Base-by-base conservation (phyloP, 1,284 basidiomycete species). In the Moniliophthora roreri region DNA sequence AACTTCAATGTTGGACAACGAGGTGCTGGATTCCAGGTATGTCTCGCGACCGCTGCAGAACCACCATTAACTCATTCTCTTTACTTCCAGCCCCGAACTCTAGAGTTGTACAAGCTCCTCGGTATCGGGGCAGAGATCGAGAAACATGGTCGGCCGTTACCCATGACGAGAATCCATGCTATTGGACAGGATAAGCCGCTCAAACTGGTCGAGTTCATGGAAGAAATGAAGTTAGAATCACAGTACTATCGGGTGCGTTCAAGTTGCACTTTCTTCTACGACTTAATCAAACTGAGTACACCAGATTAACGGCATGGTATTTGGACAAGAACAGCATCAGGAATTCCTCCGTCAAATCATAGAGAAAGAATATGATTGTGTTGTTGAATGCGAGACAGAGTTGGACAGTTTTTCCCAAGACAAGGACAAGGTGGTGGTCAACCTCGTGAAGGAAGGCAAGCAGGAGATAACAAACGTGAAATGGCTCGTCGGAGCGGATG, bases 291-390 rank as follows among this genome's bases (percentile, higher is more conserved):
- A 68, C 38, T 55, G 63, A 42, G 23, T n/a, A 16, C n/a, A 34
- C 16, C 28, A 56, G 55, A 50, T 24, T 13, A 53, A 53, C 10
- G 15, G 32, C 8, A 50, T 67, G 7, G 48, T 69, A 23, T 61
- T 78, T 5, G 73, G 72, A 3, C 77, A 78, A 63, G 67, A 71
- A 35, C 57, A 54, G 5, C 64, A 74, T 13, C 73, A 75, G 51
- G 60, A 61, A 7, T 64, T 75, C 36, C 60, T 76, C 13, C 72
- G 68, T 18, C 53, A 50, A 5, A 64, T 66, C 13, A 56, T 79
- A 20, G 59, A 64, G 7, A 57, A 64, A 2, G 51, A 52, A 38
- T 63, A 67, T 13, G 62, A 62, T 1, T 67, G 66, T 49, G n/a
- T 54, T 1, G 72, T 78, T 8, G 75, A 77, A 53, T 52, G 67